Base-by-base conservation (phyloP, 2,329 filamentous ascomycete genomes). In the Arthrinium phaeospermum region DNA sequence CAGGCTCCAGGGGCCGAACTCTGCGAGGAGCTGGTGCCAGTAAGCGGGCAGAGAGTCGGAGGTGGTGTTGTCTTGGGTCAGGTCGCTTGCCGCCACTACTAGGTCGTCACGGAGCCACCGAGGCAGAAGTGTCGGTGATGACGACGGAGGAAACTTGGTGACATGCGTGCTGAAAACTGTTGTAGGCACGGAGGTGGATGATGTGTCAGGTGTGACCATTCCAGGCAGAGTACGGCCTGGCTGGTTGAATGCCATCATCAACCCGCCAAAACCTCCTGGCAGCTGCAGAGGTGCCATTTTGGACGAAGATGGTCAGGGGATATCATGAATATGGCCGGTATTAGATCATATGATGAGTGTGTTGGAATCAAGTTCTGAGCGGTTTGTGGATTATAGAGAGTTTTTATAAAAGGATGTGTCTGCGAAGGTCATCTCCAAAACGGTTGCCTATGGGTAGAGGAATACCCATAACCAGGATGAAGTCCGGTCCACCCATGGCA, bases 331-430 rank as follows among this genome's bases (percentile, higher is more conserved):
- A 49, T 12, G 22, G 22, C n/a, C n/a, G 12, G 47, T 12, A 24
- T 24, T 3, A 4, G 24, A 0, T 14, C 1, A 10, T 4, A 1
- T 51, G 10, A 3, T 27, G 5, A 14, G 4, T 24, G 49, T 1
- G 4, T n/a, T 14, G 12, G 13, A 27, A 22, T 14, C 24, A 12
- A n/a, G 4, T 27, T n/a, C 7, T 10, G 37, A 10, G 10, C 7
- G 8, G 37, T 41, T 10, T 22, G 45, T 7, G 6, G 5, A 47
- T 8, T 16, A n/a, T 30, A 22, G 2, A n/a, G 0, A 1, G 7
- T 7, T 12, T 49, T 49, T 49, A 49, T 57, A 37, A 37, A 5
- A 7, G 30, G 30, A 5, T 10, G 37, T 10, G 7, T 41, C 1
- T 22, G 16, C 8, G 1, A 7, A 4, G 14, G 16, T 8, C 19